These are phyloP conservation scores for Candida fluviatilis DNA, from an alignment of 805 yeast species.

Conservation along the genomic window DNA sequence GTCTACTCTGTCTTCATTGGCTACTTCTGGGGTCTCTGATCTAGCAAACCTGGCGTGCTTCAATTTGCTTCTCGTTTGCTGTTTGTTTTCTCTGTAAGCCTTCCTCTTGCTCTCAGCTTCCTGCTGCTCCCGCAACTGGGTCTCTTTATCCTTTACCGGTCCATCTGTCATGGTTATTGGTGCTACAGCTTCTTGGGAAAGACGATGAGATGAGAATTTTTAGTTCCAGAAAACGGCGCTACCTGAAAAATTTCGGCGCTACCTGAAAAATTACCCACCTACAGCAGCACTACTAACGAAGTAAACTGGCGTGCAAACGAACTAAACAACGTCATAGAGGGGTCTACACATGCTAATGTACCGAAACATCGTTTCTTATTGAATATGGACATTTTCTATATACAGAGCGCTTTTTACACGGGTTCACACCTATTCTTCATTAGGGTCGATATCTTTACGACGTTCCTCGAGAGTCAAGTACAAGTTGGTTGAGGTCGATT, in stretches of 20 bases:
- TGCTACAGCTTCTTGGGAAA: background rate
- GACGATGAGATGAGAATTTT: conserved; percentile 8
- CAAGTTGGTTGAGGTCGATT: conserved; percentile 60
- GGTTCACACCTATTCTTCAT: no score
- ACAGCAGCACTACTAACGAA: no score
- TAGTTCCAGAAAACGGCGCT: background rate
- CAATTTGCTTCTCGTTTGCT: conserved; percentile 38
- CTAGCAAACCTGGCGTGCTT: conserved; percentile 45
- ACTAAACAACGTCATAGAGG: no score
- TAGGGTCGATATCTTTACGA: conserved; percentile 30
- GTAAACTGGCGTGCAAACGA: no score
- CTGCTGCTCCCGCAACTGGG: conserved; percentile 16
- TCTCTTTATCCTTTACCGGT: conserved; percentile 13
- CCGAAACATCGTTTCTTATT: background rate
- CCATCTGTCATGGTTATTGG: conserved; percentile 7
- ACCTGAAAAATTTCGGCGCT: background rate
- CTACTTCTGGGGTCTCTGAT: conserved; percentile 8
- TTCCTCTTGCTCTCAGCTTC: conserved; percentile 41
- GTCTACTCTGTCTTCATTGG: conserved; percentile 34
- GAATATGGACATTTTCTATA: background rate
- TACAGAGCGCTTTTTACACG: background rate
- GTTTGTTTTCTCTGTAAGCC: conserved; percentile 46
- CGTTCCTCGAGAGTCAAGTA: conserved; percentile 68
- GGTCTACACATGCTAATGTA: no score
- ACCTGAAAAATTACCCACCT: background rate